These are phyloP conservation scores for Castanea sativa DNA, from an alignment of 306 rosid species.

Conservation along the genomic window DNA sequence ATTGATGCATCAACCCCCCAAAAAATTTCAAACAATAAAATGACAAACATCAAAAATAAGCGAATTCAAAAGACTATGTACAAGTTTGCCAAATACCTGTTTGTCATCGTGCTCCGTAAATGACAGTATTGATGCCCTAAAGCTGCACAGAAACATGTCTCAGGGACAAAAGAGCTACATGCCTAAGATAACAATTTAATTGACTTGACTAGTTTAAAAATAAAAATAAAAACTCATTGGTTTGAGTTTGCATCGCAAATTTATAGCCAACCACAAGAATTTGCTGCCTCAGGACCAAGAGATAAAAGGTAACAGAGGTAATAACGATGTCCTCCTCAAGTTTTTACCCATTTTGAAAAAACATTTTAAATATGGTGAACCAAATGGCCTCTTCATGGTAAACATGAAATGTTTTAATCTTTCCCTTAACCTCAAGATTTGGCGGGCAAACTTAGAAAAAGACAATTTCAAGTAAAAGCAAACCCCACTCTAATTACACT, in stretches of 20 bases:
- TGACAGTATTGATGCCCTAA: constrained; percentile 81
- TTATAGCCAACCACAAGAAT: background rate
- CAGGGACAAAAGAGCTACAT: constrained; percentile 23
- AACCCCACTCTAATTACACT: background rate
- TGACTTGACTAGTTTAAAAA: background rate
- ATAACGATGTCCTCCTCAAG: background rate
- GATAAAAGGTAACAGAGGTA: background rate
- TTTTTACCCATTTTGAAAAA: too few species aligned
- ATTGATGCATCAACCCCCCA: background rate
- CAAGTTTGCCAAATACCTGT: constrained; percentile 56
- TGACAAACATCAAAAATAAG: constrained; percentile 3
- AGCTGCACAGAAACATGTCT: constrained; percentile 58
- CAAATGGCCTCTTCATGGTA: background rate
- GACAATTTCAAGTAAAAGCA: too few species aligned
- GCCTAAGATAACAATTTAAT: constrained; percentile 15
- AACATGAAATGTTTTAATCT: background rate
- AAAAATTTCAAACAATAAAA: background rate
- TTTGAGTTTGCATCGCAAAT: constrained; percentile 12
- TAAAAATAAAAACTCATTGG: background rate
- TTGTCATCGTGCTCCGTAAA: constrained; percentile 95
- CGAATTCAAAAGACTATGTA: background rate
- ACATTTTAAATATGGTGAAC: too few species aligned
- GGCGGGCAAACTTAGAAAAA: too few species aligned
- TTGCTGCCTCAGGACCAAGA: constrained; percentile 3
- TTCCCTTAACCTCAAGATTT: too few species aligned